Conservation (phyloP, 805 yeast species). For the Candida maesae region DNA sequence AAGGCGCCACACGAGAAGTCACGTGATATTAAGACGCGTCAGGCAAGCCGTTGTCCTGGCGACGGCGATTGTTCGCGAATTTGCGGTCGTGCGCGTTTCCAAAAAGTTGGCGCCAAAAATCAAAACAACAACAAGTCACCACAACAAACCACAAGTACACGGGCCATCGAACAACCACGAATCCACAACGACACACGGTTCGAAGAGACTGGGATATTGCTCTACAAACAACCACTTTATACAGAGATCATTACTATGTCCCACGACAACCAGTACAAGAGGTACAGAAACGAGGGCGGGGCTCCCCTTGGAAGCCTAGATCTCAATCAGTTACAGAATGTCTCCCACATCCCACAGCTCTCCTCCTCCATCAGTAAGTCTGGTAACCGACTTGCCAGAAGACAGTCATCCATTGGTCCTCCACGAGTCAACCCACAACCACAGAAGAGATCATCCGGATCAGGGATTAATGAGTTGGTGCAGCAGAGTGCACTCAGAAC, state of each 20-base stretch:
- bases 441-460: slow-evolving; percentile 22
- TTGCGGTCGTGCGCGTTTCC: too few species aligned
- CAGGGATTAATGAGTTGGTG: slow-evolving; percentile 26
- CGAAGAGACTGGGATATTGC: too few species aligned
- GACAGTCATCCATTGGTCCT: slow-evolving; percentile 31
- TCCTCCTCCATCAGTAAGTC: slow-evolving; percentile 24
- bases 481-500: slow-evolving; percentile 26
- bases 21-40: too few species aligned
- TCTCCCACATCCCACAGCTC: slow-evolving; percentile 25
- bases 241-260: too few species aligned
- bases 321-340: slow-evolving; percentile 25
- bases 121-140: too few species aligned
- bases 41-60: neutral
- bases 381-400: slow-evolving; percentile 21
- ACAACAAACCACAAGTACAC: too few species aligned
- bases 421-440: slow-evolving; percentile 19
- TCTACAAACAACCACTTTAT: neutral
- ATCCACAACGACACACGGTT: too few species aligned
- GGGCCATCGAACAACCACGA: too few species aligned
- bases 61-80: too few species aligned
- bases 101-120: too few species aligned
- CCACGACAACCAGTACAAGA: slow-evolving; percentile 24
- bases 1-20: too few species aligned
- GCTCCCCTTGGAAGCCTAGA: slow-evolving; percentile 24
- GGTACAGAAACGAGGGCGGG: slow-evolving; percentile 15